These are phyloP conservation scores for Aspergillus fischeri DNA, from an alignment of 2,329 filamentous ascomycete species.

Conservation along the genomic window DNA sequence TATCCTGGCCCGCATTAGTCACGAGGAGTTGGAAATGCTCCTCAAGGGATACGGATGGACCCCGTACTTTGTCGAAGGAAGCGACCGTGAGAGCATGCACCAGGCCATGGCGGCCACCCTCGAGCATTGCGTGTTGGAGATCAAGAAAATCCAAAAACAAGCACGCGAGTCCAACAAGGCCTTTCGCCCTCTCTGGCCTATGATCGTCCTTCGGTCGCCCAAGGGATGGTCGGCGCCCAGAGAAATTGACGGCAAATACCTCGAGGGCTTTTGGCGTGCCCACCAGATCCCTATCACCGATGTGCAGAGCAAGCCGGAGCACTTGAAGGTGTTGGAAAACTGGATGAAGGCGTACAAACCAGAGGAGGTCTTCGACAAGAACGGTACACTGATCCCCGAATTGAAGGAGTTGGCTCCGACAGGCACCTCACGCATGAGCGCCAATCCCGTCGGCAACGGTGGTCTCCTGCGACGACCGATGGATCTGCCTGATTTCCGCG, in stretches of 20 bases:
- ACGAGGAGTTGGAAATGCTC: slow-evolving; percentile 66
- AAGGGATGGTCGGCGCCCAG: slow-evolving; percentile 78
- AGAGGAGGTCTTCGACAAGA: slow-evolving; percentile 63
- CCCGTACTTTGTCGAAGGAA: slow-evolving; percentile 75
- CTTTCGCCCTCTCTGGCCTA: slow-evolving; percentile 70
- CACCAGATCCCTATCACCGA: slow-evolving; percentile 75
- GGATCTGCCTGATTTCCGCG: slow-evolving; percentile 64
- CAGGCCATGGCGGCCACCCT: slow-evolving; percentile 76
- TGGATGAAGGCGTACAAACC: slow-evolving; percentile 78
- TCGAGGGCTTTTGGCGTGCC: slow-evolving; percentile 73
- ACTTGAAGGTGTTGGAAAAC: slow-evolving; percentile 64
- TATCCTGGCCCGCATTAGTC: slow-evolving; percentile 66
- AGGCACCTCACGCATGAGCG: slow-evolving; percentile 68
- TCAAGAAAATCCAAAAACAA: slow-evolving; percentile 64
- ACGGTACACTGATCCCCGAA: slow-evolving; percentile 60
- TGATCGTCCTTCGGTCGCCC: slow-evolving; percentile 72
- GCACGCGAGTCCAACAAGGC: slow-evolving; percentile 66
- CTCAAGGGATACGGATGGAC: slow-evolving; percentile 74
- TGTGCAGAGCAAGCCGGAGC: slow-evolving; percentile 60
- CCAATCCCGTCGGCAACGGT: slow-evolving; percentile 71
- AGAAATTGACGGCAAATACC: slow-evolving; percentile 65
- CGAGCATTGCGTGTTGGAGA: slow-evolving; percentile 67
- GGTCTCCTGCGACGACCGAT: slow-evolving; percentile 65
- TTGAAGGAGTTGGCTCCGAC: slow-evolving; percentile 62
- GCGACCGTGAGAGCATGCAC: slow-evolving; percentile 70